Percentiles rank a stretch among this genome's conserved stretches.
phyloP scores from a whole-genome alignment of 1,284 basidiomycete species.

The Tilletiaria anomala region DNA sequence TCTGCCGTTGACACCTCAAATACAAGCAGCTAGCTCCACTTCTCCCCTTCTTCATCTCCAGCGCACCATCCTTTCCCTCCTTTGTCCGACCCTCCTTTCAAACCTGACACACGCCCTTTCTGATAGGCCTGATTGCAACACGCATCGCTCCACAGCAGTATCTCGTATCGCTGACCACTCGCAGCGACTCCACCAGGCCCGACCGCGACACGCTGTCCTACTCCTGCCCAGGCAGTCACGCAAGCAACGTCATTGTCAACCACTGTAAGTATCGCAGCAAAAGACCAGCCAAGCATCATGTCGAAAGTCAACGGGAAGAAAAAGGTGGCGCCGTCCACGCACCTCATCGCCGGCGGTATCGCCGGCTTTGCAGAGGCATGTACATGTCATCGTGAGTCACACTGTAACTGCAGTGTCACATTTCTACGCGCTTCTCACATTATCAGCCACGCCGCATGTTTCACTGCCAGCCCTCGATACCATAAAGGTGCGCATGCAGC shows the following conservation, averaged over 20 bases:
- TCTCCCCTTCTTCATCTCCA: background rate
- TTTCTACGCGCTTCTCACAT: background rate
- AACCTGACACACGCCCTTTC: too few relatives aligned
- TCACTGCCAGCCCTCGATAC: conserved; percentile 53
- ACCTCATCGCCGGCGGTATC: conserved; percentile 38
- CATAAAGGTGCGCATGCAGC: conserved; percentile 94
- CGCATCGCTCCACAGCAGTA: too few relatives aligned
- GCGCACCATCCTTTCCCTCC: background rate
- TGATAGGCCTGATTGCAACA: too few relatives aligned
- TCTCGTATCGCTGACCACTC: background rate
- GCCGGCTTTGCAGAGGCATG: conserved; percentile 39
- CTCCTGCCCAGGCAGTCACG: background rate
- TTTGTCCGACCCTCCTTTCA: background rate
- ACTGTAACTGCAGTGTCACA: background rate
- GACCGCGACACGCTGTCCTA: background rate
- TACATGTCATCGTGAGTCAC: conserved; percentile 32
- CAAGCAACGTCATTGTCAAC: background rate
- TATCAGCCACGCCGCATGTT: background rate
- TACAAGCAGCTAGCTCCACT: too few relatives aligned
- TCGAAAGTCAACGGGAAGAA: conserved; percentile 10
- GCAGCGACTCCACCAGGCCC: background rate
- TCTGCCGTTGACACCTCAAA: too few relatives aligned
- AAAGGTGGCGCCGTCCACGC: conserved; percentile 36
- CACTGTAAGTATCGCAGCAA: background rate
- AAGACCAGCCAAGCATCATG: background rate